A percentile compares a stretch with the other conserved stretches of the same genome.
phyloP scores from a whole-genome alignment of 2,329 filamentous ascomycete species.

The Pleoardoris graminearum region DNA sequence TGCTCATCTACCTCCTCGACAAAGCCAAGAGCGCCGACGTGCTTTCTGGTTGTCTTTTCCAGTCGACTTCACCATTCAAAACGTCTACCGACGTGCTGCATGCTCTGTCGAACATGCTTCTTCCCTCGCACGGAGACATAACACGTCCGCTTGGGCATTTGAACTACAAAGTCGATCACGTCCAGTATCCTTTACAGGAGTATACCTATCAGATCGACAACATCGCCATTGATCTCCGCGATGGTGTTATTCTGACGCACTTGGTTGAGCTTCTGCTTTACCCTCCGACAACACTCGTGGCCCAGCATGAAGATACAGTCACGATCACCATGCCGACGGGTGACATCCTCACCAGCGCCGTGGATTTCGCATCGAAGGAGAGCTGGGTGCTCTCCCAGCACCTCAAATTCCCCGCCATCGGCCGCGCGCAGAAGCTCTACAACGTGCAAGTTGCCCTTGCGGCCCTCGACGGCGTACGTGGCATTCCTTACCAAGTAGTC shows the following conservation, averaged over 20 bases:
- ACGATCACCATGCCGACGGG: constrained; percentile 53
- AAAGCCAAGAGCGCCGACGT: constrained; percentile 50
- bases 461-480: constrained; percentile 53
- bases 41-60: constrained; percentile 55
- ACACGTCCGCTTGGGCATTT: constrained; percentile 59
- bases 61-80: constrained; percentile 57
- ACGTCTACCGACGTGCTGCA: constrained; percentile 59
- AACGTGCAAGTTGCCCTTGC: constrained; percentile 63
- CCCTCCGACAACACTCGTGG: constrained; percentile 36
- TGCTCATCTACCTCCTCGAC: constrained; percentile 64
- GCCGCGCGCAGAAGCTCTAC: constrained; percentile 60
- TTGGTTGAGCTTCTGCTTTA: constrained; percentile 63
- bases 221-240: constrained; percentile 64
- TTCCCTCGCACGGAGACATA: constrained; percentile 63
- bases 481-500: constrained; percentile 47
- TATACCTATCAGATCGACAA: constrained; percentile 62
- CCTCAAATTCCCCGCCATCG: constrained; percentile 61
- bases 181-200: constrained; percentile 62
- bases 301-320: constrained; percentile 44
- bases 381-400: constrained; percentile 58
- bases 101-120: constrained; percentile 56
- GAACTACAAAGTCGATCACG: constrained; percentile 58
- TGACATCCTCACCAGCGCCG: constrained; percentile 47
- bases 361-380: constrained; percentile 38
- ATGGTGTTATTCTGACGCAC: constrained; percentile 63